Evolutionary conservation across 2,329 filamentous ascomycete species (phyloP), one percentile per base, ranked within the genome.

Genomic region (Fusarium setosum): DNA sequence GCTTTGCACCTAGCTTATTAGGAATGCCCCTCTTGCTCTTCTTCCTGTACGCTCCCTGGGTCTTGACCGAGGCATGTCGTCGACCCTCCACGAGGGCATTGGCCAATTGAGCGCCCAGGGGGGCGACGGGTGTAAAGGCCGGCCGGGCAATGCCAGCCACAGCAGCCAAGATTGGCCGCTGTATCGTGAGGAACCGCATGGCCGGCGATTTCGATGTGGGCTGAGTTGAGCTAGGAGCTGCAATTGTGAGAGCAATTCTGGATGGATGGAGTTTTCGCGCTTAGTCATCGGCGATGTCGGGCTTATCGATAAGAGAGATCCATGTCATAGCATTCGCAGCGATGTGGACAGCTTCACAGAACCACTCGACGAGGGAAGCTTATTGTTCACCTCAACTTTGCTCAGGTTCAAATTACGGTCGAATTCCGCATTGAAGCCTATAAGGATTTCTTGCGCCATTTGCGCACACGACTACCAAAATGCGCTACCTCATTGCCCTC

Each of bases 1-100:
- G 93, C 85, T 99, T 99, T 6, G 95, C 94, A 70, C 96, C 96
- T 69, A 99, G 82, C 77, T 97, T 93, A 82, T 97, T 97, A 26
- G 86, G 82, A 61, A 88, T 83, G 21, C 86, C 87, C 75, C 83
- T 84, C 77, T 87, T 86, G 72, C 82, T 82, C 71, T 82, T 83
- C 70, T 88, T 75, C 73, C 92, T 96, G 79, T 90, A 90, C 49
- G 86, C 86, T 77, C 88, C 88, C 80, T 90, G 88, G 41, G 87
- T 82, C 75, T 90, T 90, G 75, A 88, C 86, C 21, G 85, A 81
- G 66, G 86, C 86, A 71, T 84, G 80, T 74, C 86, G 81, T 65
- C 82, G 80, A 67, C 85, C 85, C 65, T 83, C 78, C 10, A 83
- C 81, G 52, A 78, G 74, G 49, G 76, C 74, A 75, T 81, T 81